Evolutionary conservation across 2,329 filamentous ascomycete species (phyloP).

Genomic region (Verticillium tricorpus): DNA sequence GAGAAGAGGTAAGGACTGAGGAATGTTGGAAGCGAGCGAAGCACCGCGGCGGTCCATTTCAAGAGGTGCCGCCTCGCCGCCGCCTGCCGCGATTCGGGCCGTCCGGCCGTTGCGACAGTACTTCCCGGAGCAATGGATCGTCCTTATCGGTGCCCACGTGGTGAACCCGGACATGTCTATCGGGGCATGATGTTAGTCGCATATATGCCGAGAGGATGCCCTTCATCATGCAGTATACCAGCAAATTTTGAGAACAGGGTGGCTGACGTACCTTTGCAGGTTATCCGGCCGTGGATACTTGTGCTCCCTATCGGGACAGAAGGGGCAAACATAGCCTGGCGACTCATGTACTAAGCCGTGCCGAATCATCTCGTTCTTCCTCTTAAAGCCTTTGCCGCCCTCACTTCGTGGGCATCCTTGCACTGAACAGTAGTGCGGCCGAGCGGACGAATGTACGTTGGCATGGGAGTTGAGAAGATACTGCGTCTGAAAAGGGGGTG

Average conservation of each 20-base stretch:
- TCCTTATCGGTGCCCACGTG: slow-evolving; percentile 88
- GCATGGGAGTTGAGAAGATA: slow-evolving; percentile 76
- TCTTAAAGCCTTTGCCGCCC: slow-evolving; percentile 64
- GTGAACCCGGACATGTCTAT: slow-evolving; percentile 86
- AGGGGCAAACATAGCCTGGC: slow-evolving; percentile 93
- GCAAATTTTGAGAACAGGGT: background rate
- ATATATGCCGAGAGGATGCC: background rate
- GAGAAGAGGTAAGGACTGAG: background rate
- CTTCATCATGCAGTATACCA: background rate
- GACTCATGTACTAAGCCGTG: slow-evolving; percentile 88
- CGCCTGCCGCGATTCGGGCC: slow-evolving; percentile 77
- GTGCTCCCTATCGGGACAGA: slow-evolving; percentile 90
- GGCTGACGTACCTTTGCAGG: slow-evolving; percentile 71
- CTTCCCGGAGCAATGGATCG: slow-evolving; percentile 73
- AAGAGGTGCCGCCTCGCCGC: slow-evolving; percentile 49
- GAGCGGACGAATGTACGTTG: slow-evolving; percentile 62
- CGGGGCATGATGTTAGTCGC: background rate
- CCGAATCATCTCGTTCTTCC: slow-evolving; percentile 70
- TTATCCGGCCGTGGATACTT: slow-evolving; percentile 95
- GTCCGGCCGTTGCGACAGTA: slow-evolving; percentile 80
- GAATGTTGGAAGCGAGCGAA: background rate
- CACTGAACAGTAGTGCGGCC: slow-evolving; percentile 63
- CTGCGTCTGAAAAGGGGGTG: slow-evolving; percentile 71
- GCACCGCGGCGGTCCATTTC: background rate
- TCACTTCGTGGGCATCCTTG: slow-evolving; percentile 58